phyloP scores from a whole-genome alignment of 352 stramenopile species.

The Pythium phragmiticola region DNA sequence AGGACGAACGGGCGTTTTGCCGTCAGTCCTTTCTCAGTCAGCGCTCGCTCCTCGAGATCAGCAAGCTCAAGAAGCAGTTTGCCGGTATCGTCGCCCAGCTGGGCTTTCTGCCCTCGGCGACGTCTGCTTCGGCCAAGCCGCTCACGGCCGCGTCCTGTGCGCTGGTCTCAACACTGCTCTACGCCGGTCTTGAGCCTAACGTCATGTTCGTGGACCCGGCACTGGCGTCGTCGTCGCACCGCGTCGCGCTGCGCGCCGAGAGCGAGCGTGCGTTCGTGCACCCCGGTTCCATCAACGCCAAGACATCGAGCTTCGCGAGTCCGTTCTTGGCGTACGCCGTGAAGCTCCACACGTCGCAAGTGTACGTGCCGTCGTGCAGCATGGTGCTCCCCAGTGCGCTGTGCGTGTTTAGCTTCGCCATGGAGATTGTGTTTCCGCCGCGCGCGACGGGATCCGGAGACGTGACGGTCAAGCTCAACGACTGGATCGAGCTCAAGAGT shows the following conservation, averaged over 20 bases:
- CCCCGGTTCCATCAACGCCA: slow-evolving; percentile 75
- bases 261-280: slow-evolving; percentile 64
- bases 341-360: slow-evolving; percentile 82
- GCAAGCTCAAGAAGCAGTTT: slow-evolving; percentile 80
- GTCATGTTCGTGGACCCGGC: slow-evolving; percentile 76
- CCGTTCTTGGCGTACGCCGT: slow-evolving; percentile 75
- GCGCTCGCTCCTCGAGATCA: slow-evolving; percentile 55
- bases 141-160: slow-evolving; percentile 54
- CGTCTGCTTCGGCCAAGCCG: slow-evolving; percentile 11
- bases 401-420: slow-evolving; percentile 65
- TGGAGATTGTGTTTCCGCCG: slow-evolving; percentile 54
- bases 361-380: slow-evolving; percentile 72
- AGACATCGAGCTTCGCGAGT: slow-evolving; percentile 47
- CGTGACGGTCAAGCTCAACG: slow-evolving; percentile 62
- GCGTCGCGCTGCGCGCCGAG: slow-evolving; percentile 21
- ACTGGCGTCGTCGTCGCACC: slow-evolving; percentile 25
- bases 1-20: slow-evolving; percentile 64
- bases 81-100: slow-evolving; percentile 56
- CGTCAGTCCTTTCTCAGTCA: slow-evolving; percentile 63
- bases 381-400: slow-evolving; percentile 61
- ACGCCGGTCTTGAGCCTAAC: slow-evolving; percentile 90
- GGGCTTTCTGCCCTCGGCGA: slow-evolving; percentile 44
- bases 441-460: slow-evolving; percentile 31
- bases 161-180: slow-evolving; percentile 68
- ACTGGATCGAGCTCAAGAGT: slow-evolving; percentile 64